A percentile compares a stretch with the other conserved stretches of the same genome.
phyloP scores from a whole-genome alignment of 192 early-diverging fungal genomes.

The Podila minutissima region DNA sequence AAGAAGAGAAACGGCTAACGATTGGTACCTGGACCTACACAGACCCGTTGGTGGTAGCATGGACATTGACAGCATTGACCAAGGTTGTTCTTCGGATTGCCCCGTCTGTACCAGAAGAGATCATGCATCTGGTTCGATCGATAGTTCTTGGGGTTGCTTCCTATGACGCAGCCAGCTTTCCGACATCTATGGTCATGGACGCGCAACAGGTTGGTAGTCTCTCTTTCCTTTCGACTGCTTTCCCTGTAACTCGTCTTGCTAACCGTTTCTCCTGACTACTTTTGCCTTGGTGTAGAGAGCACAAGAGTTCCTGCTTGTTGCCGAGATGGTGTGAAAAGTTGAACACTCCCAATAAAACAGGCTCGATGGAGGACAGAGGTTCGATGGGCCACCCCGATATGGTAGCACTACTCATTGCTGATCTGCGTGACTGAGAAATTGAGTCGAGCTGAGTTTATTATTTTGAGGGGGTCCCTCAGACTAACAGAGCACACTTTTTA shows the following conservation, averaged over 20 bases:
- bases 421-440: no score
- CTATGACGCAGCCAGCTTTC: not conserved
- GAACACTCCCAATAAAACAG: no score
- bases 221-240: not conserved
- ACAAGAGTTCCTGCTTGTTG: constrained; percentile 40
- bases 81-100: constrained; percentile 20
- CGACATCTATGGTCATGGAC: not conserved
- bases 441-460: no score
- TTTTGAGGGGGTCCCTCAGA: no score
- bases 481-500: no score
- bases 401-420: no score
- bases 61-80: constrained; percentile 24
- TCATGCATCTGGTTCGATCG: constrained; percentile 13
- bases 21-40: not conserved
- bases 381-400: no score
- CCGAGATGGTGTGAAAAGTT: constrained; percentile 2
- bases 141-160: not conserved
- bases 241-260: not conserved
- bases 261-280: not conserved
- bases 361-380: no score
- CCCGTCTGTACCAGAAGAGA: constrained; percentile 5
- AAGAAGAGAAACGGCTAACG: not conserved
- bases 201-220: not conserved
- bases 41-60: constrained; percentile 22
- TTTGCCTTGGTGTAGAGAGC: constrained; percentile 19